A percentile compares a stretch with the other conserved stretches of the same genome.
Conservation (phyloP, 2,329 filamentous ascomycete genomes). For the Stemphylium vesicarium region DNA sequence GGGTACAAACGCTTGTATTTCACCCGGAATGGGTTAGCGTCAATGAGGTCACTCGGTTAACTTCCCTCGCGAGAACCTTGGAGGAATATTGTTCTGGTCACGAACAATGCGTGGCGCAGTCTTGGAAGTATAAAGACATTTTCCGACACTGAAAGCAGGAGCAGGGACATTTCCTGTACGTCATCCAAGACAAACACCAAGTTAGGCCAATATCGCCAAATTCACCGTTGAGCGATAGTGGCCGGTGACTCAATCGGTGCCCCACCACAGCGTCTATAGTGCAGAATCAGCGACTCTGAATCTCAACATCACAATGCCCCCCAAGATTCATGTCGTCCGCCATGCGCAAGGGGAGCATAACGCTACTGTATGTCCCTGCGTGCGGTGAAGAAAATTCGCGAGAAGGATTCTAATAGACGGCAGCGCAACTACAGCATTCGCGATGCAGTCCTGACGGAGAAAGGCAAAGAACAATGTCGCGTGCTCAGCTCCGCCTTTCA, state of each 20-base stretch:
- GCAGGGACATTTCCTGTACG: not conserved
- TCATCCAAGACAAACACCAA: not conserved
- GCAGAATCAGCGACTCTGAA: constrained; percentile 10
- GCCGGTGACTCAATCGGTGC: constrained; percentile 13
- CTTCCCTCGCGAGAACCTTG: not conserved
- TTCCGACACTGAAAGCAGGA: not conserved
- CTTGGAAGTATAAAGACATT: not conserved
- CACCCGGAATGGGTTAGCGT: constrained; percentile 2
- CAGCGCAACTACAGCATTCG: constrained; percentile 71
- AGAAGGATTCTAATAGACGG: constrained; percentile 28
- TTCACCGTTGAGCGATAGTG: constrained; percentile 1
- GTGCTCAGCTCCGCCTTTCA: constrained; percentile 69
- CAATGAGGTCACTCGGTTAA: not conserved
- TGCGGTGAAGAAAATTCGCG: not conserved
- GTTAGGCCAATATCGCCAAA: not conserved
- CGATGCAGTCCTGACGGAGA: constrained; percentile 79
- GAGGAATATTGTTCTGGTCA: not conserved
- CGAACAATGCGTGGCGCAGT: not conserved
- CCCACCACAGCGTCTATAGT: constrained; percentile 8
- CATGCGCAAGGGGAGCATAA: constrained; percentile 83
- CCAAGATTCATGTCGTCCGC: constrained; percentile 62
- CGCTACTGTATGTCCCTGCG: constrained; percentile 31
- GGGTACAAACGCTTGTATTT: too few species aligned
- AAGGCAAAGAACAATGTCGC: constrained; percentile 78
- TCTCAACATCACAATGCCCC: constrained; percentile 28